phyloP scores from a whole-genome alignment of 768 basidiomycete species.

The Phylloporus scabripes region DNA sequence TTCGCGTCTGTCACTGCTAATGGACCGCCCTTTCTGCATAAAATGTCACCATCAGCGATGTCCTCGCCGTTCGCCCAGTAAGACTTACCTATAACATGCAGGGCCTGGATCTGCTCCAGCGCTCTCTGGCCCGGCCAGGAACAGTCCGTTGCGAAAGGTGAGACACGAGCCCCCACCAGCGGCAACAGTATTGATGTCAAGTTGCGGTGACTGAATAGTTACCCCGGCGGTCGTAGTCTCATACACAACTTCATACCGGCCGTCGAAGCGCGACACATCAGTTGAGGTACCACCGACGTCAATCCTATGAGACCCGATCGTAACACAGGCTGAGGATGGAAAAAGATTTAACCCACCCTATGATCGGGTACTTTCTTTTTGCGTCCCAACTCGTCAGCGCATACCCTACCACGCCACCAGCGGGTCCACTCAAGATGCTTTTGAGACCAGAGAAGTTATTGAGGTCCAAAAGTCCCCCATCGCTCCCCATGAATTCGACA shows the following conservation, averaged over 20 bases:
- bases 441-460: slow-evolving; percentile 88
- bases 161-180: slow-evolving; percentile 92
- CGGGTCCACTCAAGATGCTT: slow-evolving; percentile 89
- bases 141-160: slow-evolving; percentile 85
- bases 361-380: slow-evolving; percentile 63
- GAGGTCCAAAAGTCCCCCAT: slow-evolving; percentile 79
- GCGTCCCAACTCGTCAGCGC: slow-evolving; percentile 86
- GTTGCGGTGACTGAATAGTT: slow-evolving; percentile 85
- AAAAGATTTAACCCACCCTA: slow-evolving; percentile 53
- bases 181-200: slow-evolving; percentile 95
- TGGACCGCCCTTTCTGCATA: slow-evolving; percentile 77
- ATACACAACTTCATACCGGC: slow-evolving; percentile 87
- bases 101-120: slow-evolving; percentile 94
- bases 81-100: slow-evolving; percentile 72
- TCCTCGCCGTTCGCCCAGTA: neutral
- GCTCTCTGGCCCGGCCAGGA: slow-evolving; percentile 87
- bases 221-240: slow-evolving; percentile 96
- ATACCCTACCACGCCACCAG: slow-evolving; percentile 94
- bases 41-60: neutral
- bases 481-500: slow-evolving; percentile 95
- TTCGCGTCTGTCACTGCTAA: slow-evolving; percentile 93
- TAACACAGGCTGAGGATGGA: neutral
- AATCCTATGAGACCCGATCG: slow-evolving; percentile 40
- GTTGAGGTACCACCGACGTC: slow-evolving; percentile 96
- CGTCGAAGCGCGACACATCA: slow-evolving; percentile 90